Percentiles rank a stretch among this genome's conserved stretches.
phyloP scores from a whole-genome alignment of 2,329 filamentous ascomycete genomes.

The Cadophora gregata region DNA sequence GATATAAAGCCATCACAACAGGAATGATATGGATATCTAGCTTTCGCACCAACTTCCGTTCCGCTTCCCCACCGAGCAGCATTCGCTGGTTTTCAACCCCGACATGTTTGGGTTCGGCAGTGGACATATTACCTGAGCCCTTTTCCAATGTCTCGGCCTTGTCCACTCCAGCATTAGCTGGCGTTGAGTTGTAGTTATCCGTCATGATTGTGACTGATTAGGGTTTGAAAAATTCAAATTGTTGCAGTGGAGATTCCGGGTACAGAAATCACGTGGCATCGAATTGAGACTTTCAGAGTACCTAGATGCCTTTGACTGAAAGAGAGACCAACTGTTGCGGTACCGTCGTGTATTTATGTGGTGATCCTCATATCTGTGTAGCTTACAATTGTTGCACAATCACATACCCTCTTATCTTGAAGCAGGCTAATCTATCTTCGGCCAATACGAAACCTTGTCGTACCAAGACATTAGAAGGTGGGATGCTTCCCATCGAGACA shows the following conservation, averaged over 20 bases:
- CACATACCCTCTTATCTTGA: not conserved
- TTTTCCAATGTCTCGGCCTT: not conserved
- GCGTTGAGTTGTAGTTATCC: not conserved
- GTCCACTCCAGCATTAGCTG: not conserved
- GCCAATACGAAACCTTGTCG: conserved; percentile 10
- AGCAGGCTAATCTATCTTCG: conserved; percentile 3
- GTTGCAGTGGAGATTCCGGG: not conserved
- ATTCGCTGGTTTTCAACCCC: conserved; percentile 5
- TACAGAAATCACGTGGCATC: not conserved
- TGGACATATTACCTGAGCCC: conserved; percentile 2
- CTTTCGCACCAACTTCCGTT: conserved; percentile 17
- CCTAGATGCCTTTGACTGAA: not conserved
- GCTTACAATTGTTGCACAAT: conserved; percentile 1
- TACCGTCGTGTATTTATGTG: not conserved
- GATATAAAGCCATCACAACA: conserved; percentile 71
- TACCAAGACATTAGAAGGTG: conserved; percentile 2
- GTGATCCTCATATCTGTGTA: conserved; percentile 1
- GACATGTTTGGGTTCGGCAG: conserved; percentile 13
- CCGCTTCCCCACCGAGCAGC: conserved; percentile 16
- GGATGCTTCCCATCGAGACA: not conserved
- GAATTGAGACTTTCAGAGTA: not conserved
- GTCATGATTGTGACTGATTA: not conserved
- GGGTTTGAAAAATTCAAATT: conserved; percentile 13
- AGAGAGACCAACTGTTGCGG: not conserved
- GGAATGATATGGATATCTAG: conserved; percentile 69